Base-by-base conservation (phyloP, 306 rosid species). In the Ochetophila trinervis region DNA sequence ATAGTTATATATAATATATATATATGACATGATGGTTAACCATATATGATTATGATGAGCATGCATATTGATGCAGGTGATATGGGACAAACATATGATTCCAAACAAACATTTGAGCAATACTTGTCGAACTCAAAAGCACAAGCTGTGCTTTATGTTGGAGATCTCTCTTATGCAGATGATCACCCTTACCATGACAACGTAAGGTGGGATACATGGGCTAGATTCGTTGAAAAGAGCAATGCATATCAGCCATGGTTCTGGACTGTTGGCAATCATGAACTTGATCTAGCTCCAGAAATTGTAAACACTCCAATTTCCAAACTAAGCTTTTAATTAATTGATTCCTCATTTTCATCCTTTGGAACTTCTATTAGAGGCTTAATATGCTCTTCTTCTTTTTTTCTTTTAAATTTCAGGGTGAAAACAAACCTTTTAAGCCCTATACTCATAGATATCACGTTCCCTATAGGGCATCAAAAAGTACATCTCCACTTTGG, bases 231-330 rank as follows among this genome's bases (percentile, higher is more conserved):
- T 4, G 97, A 91, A 77, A 87, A 91, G 70, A 88, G 91, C 55
- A 57, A 12, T 68, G 97, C 97, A 65, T 91, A 88, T 87, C 96
- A 91, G 82, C 95, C 97, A 13, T 91, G 97, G 97, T 81, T 88
- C 62, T 88, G 96, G 96, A 86, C 96, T 5, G 87, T 84, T 22
- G 97, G 97, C 24, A 91, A 91, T 69, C 97, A 91, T 66, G 96
- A 91, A 64, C 44, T 91, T 61, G 96, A 88, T 75, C 85, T 76
- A 60, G 90, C 58, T 17, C 91, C 95, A 4, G 79, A 83, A 65
- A 74, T 91, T 53, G 97, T 91, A 79, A 85, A 84, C 32, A 27
- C 32, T 27, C 20, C 23, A 50, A 15, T 50, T 9, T 6, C 2
- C 21, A 12, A 15, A 3, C 15, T 19, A 8, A 32, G 18, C 49